phyloP scores from a whole-genome alignment of 2,329 filamentous ascomycete genomes.

The Biscogniauxia mediterranea region DNA sequence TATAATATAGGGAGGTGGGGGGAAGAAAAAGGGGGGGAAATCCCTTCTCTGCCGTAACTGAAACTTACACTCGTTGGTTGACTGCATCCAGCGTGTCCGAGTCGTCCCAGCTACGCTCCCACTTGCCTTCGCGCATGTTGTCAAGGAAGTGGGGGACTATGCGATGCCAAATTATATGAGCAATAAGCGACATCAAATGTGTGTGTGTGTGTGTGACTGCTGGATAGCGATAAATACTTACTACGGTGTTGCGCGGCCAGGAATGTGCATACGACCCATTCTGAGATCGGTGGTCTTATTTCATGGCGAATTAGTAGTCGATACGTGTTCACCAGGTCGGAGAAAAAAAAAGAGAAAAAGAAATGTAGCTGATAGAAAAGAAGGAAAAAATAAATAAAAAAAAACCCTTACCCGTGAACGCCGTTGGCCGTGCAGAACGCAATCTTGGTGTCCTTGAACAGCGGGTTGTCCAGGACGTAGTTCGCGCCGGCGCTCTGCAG shows the following conservation, averaged over 20 bases:
- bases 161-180: neutral
- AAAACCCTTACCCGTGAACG: slow-evolving; percentile 55
- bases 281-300: slow-evolving; percentile 52
- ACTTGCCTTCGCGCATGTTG: slow-evolving; percentile 42
- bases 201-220: neutral
- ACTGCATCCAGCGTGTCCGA: slow-evolving; percentile 46
- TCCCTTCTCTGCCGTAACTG: slow-evolving; percentile 22
- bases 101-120: slow-evolving; percentile 36
- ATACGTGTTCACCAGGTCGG: neutral
- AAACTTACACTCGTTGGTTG: slow-evolving; percentile 47
- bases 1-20: neutral
- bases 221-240: slow-evolving; percentile 30
- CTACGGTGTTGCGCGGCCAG: slow-evolving; percentile 47
- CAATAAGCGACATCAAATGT: neutral
- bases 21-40: no score
- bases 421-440: slow-evolving; percentile 56
- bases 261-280: slow-evolving; percentile 55
- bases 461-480: slow-evolving; percentile 42
- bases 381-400: no score
- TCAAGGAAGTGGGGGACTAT: slow-evolving; percentile 46
- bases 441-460: slow-evolving; percentile 51
- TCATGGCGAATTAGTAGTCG: slow-evolving; percentile 1
- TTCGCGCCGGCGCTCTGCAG: slow-evolving; percentile 55
- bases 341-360: neutral
- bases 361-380: neutral